These are phyloP conservation scores for Botryotinia narcissicola DNA, from an alignment of 2,329 filamentous ascomycete species.

Conservation along the genomic window DNA sequence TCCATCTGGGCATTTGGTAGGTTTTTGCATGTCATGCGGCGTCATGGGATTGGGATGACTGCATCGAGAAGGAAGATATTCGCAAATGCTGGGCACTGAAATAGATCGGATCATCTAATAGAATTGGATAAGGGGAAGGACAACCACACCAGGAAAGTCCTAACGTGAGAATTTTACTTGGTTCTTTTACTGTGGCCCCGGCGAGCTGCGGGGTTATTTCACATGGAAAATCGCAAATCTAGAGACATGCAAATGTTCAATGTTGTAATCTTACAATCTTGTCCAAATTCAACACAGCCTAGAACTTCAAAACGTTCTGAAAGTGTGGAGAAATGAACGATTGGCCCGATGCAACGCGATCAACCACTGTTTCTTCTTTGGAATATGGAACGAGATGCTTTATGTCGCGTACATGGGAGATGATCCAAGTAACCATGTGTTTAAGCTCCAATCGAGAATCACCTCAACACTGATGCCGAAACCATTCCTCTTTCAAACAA, in stretches of 20 bases:
- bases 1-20: background rate
- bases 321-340: background rate
- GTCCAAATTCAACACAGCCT: background rate
- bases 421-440: background rate
- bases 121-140: background rate
- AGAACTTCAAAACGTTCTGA: background rate
- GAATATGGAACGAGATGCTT: background rate
- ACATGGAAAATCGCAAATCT: background rate
- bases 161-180: background rate
- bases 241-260: background rate
- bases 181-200: background rate
- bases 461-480: background rate
- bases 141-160: too few species aligned
- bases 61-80: background rate
- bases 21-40: background rate
- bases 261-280: background rate
- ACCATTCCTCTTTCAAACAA: background rate
- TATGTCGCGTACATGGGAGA: background rate
- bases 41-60: background rate
- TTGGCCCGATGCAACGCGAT: background rate
- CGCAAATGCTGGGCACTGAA: background rate
- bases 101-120: background rate
- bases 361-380: background rate
- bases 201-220: background rate
- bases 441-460: background rate